Conservation (phyloP, 1,139 yeast genomes). For the Taiozyma onychis region DNA sequence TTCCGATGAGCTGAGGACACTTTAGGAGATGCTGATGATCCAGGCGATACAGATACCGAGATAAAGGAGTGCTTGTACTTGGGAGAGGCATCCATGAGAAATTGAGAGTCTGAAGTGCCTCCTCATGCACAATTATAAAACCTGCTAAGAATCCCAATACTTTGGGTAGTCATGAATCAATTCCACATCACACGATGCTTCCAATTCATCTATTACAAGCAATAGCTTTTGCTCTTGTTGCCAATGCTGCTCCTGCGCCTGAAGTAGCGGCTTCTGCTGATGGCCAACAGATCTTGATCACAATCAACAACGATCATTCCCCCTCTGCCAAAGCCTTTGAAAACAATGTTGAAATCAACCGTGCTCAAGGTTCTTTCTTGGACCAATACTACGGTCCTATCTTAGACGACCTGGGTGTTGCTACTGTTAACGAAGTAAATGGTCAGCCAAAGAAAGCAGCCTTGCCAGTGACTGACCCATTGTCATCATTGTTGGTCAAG, state of each 20-base stretch:
- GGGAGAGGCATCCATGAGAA: not conserved
- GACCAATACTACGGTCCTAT: conserved; percentile 31
- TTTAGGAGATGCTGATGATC: not conserved
- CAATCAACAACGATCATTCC: conserved; percentile 13
- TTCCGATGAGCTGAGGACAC: not conserved
- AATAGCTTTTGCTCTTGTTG: conserved; percentile 10
- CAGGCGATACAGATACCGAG: not conserved
- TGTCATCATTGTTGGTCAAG: conserved; percentile 26
- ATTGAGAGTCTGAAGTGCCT: not conserved
- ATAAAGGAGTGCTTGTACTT: not conserved
- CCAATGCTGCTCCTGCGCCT: conserved; percentile 12
- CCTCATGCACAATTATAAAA: not conserved
- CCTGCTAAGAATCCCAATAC: not conserved
- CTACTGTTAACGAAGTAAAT: conserved; percentile 17
- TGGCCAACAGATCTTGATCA: conserved; percentile 17
- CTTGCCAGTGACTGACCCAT: conserved; percentile 24
- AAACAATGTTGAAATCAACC: conserved; percentile 1
- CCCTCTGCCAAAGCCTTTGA: not conserved
- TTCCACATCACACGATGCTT: conserved; percentile 7
- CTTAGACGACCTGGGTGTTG: conserved; percentile 24
- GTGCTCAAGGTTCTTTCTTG: conserved; percentile 24
- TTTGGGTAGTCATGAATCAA: not conserved
- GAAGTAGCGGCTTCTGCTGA: conserved; percentile 13
- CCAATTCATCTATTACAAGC: conserved; percentile 12
- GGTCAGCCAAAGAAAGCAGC: conserved; percentile 24